Evolutionary conservation across 2,329 filamentous ascomycete species (phyloP), one percentile per base, ranked within the genome.

Genomic region (Fusarium beomiforme): DNA sequence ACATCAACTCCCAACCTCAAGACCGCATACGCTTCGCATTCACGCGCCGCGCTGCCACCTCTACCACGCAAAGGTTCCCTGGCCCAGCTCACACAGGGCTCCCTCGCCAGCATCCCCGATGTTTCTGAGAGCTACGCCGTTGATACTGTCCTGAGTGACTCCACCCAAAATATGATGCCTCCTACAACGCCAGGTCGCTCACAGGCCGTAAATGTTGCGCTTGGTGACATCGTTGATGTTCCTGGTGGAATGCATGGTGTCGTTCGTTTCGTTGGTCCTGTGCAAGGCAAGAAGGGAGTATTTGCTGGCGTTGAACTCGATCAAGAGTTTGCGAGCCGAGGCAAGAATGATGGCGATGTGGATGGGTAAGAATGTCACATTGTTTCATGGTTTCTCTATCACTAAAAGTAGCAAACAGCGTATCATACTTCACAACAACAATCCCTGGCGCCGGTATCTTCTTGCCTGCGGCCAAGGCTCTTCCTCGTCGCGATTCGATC

Each of bases 291-390:
- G 85, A 94, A 92, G 74, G 96, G 96, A 54, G 88, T 89, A 23
- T 99, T 99, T 85, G 94, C 93, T 34, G 96, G 96, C 47, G 93
- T 99, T 37, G 96, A 99, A 81, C 86, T 99, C 70, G 90, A 91
- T 76, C 85, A 89, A 57, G 93, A 97, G 73, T 97, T 92, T 83
- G 93, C 94, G 36, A 81, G 87, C 55, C 89, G 92, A 78, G 96
- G 96, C 36, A 99, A 99, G 86, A 99, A 99, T 79, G 97, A 89
- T 77, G 96, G 96, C 70, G 95, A 97, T 80, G 96, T 98, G 59
- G 95, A 98, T 75, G 96, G 95, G 93, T 95, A 86, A 82, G 89
- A 46, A 47, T 13, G 23, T 37, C 19, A 23, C n/a, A 23, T 44
- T n/a, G 4, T 33, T 29, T 56, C n/a, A 43, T 33, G n/a, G n/a